A percentile compares a stretch with the other conserved stretches of the same genome.
Conservation (phyloP, 495 filamentous ascomycete species). For the Cladorrhinum samala region DNA sequence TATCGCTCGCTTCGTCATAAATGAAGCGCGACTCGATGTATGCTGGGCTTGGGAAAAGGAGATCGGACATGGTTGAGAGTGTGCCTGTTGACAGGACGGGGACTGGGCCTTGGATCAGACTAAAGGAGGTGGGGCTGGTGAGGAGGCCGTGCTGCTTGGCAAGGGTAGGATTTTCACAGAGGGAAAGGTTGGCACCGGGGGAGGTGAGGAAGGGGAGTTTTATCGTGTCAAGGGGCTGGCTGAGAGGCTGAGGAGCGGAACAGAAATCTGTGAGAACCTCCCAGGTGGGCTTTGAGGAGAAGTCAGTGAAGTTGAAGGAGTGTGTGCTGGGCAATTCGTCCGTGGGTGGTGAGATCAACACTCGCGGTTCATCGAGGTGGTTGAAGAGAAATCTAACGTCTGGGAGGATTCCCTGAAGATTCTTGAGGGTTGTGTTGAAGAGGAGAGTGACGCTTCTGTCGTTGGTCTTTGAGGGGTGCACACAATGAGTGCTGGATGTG, state of each 20-base stretch:
- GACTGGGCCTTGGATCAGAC: slow-evolving; percentile 20
- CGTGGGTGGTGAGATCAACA: no score
- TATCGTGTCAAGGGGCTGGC: no score
- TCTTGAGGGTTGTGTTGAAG: slow-evolving; percentile 47
- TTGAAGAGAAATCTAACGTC: slow-evolving; percentile 76
- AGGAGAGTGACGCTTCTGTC: slow-evolving; percentile 19
- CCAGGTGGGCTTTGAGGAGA: slow-evolving; percentile 13
- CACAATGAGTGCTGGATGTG: slow-evolving; percentile 19
- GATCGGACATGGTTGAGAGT: slow-evolving; percentile 32
- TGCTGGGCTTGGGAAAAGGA: slow-evolving; percentile 32
- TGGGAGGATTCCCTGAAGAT: slow-evolving; percentile 55
- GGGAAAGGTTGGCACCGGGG: slow-evolving; percentile 8
- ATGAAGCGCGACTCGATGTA: slow-evolving; percentile 26
- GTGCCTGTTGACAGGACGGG: slow-evolving; percentile 35
- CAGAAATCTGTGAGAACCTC: slow-evolving; percentile 11
- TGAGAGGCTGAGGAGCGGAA: no score
- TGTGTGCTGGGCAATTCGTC: slow-evolving; percentile 27
- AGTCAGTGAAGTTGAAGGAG: neutral
- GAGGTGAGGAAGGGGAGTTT: slow-evolving; percentile 24
- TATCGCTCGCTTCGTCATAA: slow-evolving; percentile 33
- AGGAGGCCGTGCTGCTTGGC: slow-evolving; percentile 24
- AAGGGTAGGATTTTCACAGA: slow-evolving; percentile 29
- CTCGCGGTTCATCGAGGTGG: slow-evolving; percentile 67
- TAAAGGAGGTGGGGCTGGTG: slow-evolving; percentile 22
- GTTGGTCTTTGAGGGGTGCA: slow-evolving; percentile 17